A percentile compares a stretch with the other conserved stretches of the same genome.
phyloP scores from a whole-genome alignment of 2,329 filamentous ascomycete species.

The Alternaria sp. region DNA sequence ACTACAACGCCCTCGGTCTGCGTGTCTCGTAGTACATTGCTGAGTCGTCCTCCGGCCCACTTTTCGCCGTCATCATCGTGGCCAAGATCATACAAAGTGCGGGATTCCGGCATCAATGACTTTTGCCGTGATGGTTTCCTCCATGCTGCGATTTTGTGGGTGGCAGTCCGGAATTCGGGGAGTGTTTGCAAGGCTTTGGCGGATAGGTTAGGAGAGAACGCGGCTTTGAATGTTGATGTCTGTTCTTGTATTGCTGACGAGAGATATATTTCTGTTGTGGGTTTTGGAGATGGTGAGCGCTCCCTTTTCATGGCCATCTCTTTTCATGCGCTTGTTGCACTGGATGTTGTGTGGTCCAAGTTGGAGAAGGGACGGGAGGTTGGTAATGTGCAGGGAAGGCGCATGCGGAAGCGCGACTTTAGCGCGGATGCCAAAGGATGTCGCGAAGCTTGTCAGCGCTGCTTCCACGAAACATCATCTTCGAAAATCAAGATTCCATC shows the following conservation, averaged over 20 bases:
- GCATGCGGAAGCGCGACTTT: slow-evolving; percentile 11
- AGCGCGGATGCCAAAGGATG: slow-evolving; percentile 8
- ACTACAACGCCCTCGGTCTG: slow-evolving; percentile 55
- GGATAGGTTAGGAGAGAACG: slow-evolving; percentile 55
- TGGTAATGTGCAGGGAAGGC: neutral
- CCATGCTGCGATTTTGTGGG: slow-evolving; percentile 60
- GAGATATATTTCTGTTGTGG: slow-evolving; percentile 47
- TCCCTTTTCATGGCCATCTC: slow-evolving; percentile 43
- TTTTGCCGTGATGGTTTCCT: slow-evolving; percentile 56
- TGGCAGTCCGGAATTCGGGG: slow-evolving; percentile 53
- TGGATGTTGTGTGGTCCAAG: neutral
- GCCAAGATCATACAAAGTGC: slow-evolving; percentile 51
- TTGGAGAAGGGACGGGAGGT: slow-evolving; percentile 6
- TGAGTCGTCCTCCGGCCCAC: slow-evolving; percentile 57
- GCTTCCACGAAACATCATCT: slow-evolving; percentile 2
- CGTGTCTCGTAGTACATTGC: slow-evolving; percentile 54
- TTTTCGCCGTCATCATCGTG: slow-evolving; percentile 63
- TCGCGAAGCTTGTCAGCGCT: slow-evolving; percentile 5
- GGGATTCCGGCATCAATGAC: slow-evolving; percentile 47
- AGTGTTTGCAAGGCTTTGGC: slow-evolving; percentile 51
- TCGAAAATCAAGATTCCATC: neutral
- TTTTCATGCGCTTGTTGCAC: neutral
- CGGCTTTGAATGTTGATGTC: slow-evolving; percentile 58
- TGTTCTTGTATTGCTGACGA: slow-evolving; percentile 58
- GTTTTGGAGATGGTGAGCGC: slow-evolving; percentile 21